Base-by-base conservation (phyloP, 495 filamentous ascomycete genomes). In the Penicillium manginii region DNA sequence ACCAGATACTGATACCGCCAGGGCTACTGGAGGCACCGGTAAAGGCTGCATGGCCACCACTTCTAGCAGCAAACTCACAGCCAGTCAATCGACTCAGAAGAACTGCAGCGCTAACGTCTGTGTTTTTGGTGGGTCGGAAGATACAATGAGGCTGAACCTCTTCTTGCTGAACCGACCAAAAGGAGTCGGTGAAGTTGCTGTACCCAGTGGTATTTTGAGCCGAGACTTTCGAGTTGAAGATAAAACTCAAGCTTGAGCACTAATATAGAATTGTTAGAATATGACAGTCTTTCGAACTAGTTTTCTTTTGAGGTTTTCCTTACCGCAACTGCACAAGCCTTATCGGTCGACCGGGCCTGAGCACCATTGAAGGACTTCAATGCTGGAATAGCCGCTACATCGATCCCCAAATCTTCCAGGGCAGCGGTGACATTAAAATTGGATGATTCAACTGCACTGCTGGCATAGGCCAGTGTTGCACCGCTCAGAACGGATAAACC, bases 131-230 rank as follows among this genome's bases (percentile, higher is more conserved):
- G 4, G 70, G 67, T 40, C 57, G 55, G 55, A 73, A 67, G 26
- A 70, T 60, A 37, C 69, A 72, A 14, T 46, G 23, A 5, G 71
- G 71, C 48, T 59, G 54, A 10, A 67, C 70, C 45, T 70, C 58
- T 52, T 70, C 68, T 62, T 80, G 72, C 66, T 83, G 69, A 11
- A 62, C 52, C 11, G 82, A 84, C 83, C 83, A 87, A 69, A 70
- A 74, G 0, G 69, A 61, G 11, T 32, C 40, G 9, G 67, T 72
- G 57, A 64, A 62, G 31, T 59, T 62, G 23, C 47, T 51, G 54
- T 66, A 68, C 2, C 53, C 55, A 11, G 50, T 18, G n/a, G 54
- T 52, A 14, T 58, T 39, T 32, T 60, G 57, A 1, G 50, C 19
- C 21, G 47, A 60, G 15, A 60, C 45, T 32, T 55, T 54, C 14